These are phyloP conservation scores for Hypoxylon lienhwacheense DNA, from an alignment of 495 filamentous ascomycete species.

Conservation along the genomic window DNA sequence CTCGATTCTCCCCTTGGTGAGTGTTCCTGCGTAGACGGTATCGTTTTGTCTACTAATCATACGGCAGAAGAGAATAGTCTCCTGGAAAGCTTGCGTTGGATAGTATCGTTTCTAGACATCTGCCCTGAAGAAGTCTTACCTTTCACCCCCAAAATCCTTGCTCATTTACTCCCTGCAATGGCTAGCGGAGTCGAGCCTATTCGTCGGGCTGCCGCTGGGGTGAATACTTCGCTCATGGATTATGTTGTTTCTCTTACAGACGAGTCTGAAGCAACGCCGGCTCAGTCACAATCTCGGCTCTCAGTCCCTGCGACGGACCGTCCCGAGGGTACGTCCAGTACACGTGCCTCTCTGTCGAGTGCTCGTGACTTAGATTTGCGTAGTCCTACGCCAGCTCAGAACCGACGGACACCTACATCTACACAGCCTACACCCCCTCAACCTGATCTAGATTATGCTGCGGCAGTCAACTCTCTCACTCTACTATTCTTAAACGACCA, in stretches of 20 bases:
- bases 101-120: constrained; percentile 94
- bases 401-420: constrained; percentile 43
- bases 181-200: constrained; percentile 87
- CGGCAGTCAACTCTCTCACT: constrained; percentile 92
- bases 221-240: constrained; percentile 87
- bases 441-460: constrained; percentile 90
- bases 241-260: constrained; percentile 90
- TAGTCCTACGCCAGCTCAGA: constrained; percentile 58
- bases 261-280: constrained; percentile 57
- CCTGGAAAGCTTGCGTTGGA: constrained; percentile 89
- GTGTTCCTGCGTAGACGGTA: constrained; percentile 32
- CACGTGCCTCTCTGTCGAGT: constrained; percentile 55
- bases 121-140: constrained; percentile 96
- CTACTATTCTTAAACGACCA: constrained; percentile 94
- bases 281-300: constrained; percentile 47
- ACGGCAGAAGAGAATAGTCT: constrained; percentile 80
- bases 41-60: constrained; percentile 5
- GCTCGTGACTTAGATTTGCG: constrained; percentile 55
- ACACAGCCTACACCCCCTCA: constrained; percentile 50
- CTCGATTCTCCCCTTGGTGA: constrained; percentile 80
- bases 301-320: constrained; percentile 56
- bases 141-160: constrained; percentile 88
- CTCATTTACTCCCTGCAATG: constrained; percentile 92
- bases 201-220: constrained; percentile 80
- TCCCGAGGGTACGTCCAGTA: constrained; percentile 58